These are phyloP conservation scores for Spencermartinsiella ligniputridi DNA, from an alignment of 1,139 yeast species.

Conservation along the genomic window DNA sequence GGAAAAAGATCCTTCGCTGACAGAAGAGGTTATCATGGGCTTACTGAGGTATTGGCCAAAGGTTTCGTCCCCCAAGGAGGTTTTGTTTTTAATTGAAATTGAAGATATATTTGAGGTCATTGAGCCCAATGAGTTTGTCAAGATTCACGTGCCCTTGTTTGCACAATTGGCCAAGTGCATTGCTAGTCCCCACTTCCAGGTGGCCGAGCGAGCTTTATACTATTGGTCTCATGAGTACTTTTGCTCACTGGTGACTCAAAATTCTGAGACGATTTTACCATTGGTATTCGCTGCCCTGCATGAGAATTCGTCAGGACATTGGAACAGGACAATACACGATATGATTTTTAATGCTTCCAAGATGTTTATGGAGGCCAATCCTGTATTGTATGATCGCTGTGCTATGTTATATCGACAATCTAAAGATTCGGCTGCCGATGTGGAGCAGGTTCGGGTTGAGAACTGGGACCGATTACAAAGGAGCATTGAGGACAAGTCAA, in stretches of 20 bases:
- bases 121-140: slow-evolving; percentile 88
- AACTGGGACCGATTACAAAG: slow-evolving; percentile 63
- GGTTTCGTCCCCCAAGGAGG: slow-evolving; percentile 90
- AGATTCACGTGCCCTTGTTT: slow-evolving; percentile 88
- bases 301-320: slow-evolving; percentile 59
- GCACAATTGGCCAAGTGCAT: slow-evolving; percentile 94
- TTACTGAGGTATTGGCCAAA: slow-evolving; percentile 95
- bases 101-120: slow-evolving; percentile 96
- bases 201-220: slow-evolving; percentile 89
- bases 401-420: slow-evolving; percentile 78
- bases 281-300: slow-evolving; percentile 86
- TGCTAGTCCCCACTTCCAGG: slow-evolving; percentile 94
- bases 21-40: slow-evolving; percentile 95
- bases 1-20: slow-evolving; percentile 86
- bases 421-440: slow-evolving; percentile 58
- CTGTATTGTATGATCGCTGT: slow-evolving; percentile 87
- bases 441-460: slow-evolving; percentile 56
- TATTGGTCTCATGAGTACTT: slow-evolving; percentile 96
- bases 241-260: slow-evolving; percentile 80
- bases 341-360: slow-evolving; percentile 88
- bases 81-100: slow-evolving; percentile 90
- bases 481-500: not conserved
- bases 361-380: slow-evolving; percentile 90
- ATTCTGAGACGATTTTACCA: slow-evolving; percentile 87
- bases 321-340: slow-evolving; percentile 92